Percentiles rank a stretch among this genome's conserved stretches.
Conservation (phyloP, 2,329 filamentous ascomycete genomes). For the Fusarium phyllophilum region DNA sequence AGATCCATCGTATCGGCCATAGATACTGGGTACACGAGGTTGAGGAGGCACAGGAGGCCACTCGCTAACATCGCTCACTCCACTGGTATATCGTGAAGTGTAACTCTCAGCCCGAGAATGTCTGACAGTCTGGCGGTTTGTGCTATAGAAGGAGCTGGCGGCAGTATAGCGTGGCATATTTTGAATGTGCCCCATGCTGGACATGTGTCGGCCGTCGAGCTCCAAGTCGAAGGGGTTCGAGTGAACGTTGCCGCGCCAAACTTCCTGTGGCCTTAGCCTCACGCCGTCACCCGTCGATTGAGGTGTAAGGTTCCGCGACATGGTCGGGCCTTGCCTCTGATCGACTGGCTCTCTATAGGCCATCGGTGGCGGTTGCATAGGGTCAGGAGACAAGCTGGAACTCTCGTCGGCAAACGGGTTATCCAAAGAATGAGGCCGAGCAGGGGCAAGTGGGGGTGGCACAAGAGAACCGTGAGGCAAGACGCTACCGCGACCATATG, state of each 20-base stretch:
- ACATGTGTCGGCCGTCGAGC: constrained; percentile 42
- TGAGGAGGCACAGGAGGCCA: constrained; percentile 36
- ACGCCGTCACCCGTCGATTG: constrained; percentile 45
- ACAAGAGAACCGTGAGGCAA: constrained; percentile 53
- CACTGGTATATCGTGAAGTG: constrained; percentile 61
- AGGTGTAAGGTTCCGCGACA: constrained; percentile 45
- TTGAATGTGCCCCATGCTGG: constrained; percentile 31
- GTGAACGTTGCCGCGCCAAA: constrained; percentile 65
- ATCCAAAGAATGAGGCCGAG: constrained; percentile 29
- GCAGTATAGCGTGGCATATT: constrained; percentile 34
- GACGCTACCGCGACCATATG: constrained; percentile 56
- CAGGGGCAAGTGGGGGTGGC: constrained; percentile 50
- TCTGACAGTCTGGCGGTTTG: constrained; percentile 57
- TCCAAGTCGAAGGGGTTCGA: constrained; percentile 75
- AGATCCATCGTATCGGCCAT: constrained; percentile 25
- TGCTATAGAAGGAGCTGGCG: constrained; percentile 42
- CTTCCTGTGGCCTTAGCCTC: constrained; percentile 49
- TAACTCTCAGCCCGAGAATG: constrained; percentile 52
- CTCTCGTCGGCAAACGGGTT: constrained; percentile 62
- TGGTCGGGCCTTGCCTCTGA: constrained; percentile 60
- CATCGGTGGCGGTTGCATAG: constrained; percentile 47
- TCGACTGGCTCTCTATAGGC: constrained; percentile 60
- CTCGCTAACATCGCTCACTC: constrained; percentile 53
- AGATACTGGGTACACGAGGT: constrained; percentile 17
- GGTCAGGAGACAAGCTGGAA: constrained; percentile 49